Base-by-base conservation (phyloP, 352 stramenopile species). In the Globisporangium viniferum region DNA sequence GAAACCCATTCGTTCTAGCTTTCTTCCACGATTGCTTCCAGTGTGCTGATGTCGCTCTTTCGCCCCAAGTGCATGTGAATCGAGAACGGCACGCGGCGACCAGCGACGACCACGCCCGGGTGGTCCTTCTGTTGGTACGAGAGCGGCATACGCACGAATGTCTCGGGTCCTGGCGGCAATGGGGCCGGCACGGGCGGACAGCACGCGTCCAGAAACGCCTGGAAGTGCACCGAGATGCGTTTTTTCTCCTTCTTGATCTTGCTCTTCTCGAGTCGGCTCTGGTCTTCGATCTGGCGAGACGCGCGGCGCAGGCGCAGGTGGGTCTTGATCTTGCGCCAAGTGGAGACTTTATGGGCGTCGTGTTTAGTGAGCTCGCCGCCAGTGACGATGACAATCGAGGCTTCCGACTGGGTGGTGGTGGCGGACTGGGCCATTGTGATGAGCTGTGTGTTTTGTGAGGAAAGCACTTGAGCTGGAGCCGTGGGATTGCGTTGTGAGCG, bases 51-150 rank as follows among this genome's bases (percentile, higher is more conserved):
- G 1, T 29, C 60, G n/a, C 51, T 39, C 31, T 66, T 57, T 49
- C 61, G 61, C 3, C 61, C 61, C 7, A 27, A 33, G 22, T 67
- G 61, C 48, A 60, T 67, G 48, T 67, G 49, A 15, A 67, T 53
- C 12, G 61, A 53, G 61, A 54, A 59, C 6, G 48, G 49, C 10
- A 67, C 61, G 18, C 48, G 31, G 2, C 51, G 48, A 20, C 61
- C 61, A 18, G 31, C 31, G 20, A 59, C 61, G 61, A 67, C 9
- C 31, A 67, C 61, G 10, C 48, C 48, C 5, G 31, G 61, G 24
- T 59, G 61, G 35, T 67, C 61, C 20, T 59, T 35, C 15, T 51
- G 61, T 46, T 24, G 7, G 22, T 58, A 60, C 12, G 46, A 31
- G n/a, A 51, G 8, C 22, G 48, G 61, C 20, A 67, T 60, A 20